Base-by-base conservation (phyloP, 768 basidiomycete genomes). In the Neoboletus brunneissimus region DNA sequence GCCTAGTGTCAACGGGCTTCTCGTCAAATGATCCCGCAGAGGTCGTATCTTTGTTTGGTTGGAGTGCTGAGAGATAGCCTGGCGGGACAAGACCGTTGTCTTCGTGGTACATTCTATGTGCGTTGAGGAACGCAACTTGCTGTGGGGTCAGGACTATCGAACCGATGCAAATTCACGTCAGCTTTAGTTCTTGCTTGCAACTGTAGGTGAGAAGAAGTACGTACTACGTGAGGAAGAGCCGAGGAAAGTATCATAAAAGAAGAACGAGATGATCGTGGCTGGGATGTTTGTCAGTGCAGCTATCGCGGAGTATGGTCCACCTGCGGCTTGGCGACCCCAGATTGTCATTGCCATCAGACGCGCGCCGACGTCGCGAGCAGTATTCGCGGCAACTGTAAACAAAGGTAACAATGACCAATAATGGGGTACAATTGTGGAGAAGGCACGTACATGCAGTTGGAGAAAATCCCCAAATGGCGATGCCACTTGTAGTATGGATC, bases 361-460 rank as follows among this genome's bases (percentile, higher is more conserved):
- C 5, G 78, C 83, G 20, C 87, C 87, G 42, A 89, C 32, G 66
- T 88, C 87, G 63, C 87, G 84, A 35, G 86, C 85, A 3, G 84
- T 71, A 68, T 89, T 89, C 27, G 86, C 75, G 15, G 83, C 78
- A 44, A 89, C 79, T 83, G 54, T 12, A 56, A 31, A 6, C 40
- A 45, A 22, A 37, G 15, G 45, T 44, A 5, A 18, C 42, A 41
- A 48, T 45, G 31, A 38, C 55, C 23, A 57, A 27, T 10, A 38
- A 49, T 10, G 6, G 6, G 9, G 22, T 40, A 41, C n/a, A 25
- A 42, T 44, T 15, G 27, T n/a, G 31, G 35, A 55, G 10, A 46
- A 37, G 31, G 18, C 38, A 54, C 55, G 18, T 61, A 84, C 84
- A 68, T 25, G 79, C 79, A 38, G 76, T 72, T 1, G 78, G 72